Conservation (phyloP, 2,329 filamentous ascomycete species). For the Periconia sp. region DNA sequence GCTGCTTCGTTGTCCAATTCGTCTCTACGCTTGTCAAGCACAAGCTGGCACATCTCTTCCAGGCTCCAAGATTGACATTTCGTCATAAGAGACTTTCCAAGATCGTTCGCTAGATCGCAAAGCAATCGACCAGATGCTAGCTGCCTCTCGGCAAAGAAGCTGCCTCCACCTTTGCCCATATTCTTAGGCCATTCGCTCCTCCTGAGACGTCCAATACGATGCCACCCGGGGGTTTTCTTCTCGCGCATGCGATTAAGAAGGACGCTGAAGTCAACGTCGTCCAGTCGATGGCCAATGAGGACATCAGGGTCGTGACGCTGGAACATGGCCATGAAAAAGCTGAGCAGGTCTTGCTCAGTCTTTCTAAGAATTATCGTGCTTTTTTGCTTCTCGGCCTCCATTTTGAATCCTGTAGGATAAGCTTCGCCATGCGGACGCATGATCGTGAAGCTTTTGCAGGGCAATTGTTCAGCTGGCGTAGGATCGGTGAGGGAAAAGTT, state of each 20-base stretch:
- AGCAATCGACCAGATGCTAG: slow-evolving; percentile 85
- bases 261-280: slow-evolving; percentile 94
- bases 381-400: slow-evolving; percentile 70
- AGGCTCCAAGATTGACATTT: slow-evolving; percentile 98
- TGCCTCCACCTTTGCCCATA: slow-evolving; percentile 81
- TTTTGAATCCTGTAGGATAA: slow-evolving; percentile 87
- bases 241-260: slow-evolving; percentile 83
- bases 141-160: slow-evolving; percentile 91
- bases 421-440: slow-evolving; percentile 75
- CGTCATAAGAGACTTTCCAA: slow-evolving; percentile 94
- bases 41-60: slow-evolving; percentile 94
- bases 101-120: slow-evolving; percentile 93
- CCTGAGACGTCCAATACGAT: slow-evolving; percentile 84
- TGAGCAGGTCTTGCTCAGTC: slow-evolving; percentile 81
- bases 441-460: slow-evolving; percentile 87
- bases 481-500: slow-evolving; percentile 86
- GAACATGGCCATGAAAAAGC: slow-evolving; percentile 85
- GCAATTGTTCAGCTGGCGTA: slow-evolving; percentile 82
- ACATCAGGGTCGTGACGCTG: slow-evolving; percentile 91
- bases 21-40: slow-evolving; percentile 73
- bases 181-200: slow-evolving; percentile 83
- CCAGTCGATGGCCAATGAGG: slow-evolving; percentile 90
- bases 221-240: slow-evolving; percentile 92
- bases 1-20: slow-evolving; percentile 89
- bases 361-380: slow-evolving; percentile 80